Conservation (phyloP, 2,329 filamentous ascomycete species). For the Neoascochyta sp. region DNA sequence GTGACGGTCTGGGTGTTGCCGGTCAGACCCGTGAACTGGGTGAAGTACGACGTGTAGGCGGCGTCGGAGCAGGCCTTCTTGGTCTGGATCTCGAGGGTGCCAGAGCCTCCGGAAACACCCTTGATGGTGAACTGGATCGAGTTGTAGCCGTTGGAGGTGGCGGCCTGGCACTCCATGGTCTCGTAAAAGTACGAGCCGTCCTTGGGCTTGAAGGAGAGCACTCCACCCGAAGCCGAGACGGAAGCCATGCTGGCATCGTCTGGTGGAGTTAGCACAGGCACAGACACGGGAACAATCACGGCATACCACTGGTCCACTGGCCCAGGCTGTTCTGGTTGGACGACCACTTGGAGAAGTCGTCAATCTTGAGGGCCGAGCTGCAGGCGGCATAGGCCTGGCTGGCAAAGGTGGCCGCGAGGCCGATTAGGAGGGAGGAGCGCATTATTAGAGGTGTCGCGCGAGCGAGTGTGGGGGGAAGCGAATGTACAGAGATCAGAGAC, state of each 20-base stretch:
- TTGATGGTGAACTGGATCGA: conserved; percentile 49
- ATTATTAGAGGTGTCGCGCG: conserved; percentile 22
- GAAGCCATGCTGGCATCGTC: conserved; percentile 51
- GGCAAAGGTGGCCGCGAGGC: conserved; percentile 31
- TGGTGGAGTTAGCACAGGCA: conserved; percentile 18
- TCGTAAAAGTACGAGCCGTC: conserved; percentile 54
- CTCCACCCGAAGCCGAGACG: conserved; percentile 42
- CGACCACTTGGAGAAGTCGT: conserved; percentile 39
- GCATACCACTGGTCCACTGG: conserved; percentile 37
- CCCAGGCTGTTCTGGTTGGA: conserved; percentile 36
- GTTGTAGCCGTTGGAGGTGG: conserved; percentile 47
- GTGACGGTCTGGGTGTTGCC: conserved; percentile 51
- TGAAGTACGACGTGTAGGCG: conserved; percentile 45
- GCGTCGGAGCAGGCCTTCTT: conserved; percentile 44
- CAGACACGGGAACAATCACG: too few species aligned
- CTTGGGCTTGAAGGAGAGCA: conserved; percentile 51
- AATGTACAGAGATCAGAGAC: conserved; percentile 39
- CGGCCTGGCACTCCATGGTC: conserved; percentile 48
- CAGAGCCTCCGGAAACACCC: conserved; percentile 42
- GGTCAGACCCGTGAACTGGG: conserved; percentile 47
- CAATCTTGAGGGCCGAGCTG: conserved; percentile 35
- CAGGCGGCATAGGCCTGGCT: conserved; percentile 33
- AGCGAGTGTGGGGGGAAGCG: conserved; percentile 34
- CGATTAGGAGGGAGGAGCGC: conserved; percentile 28
- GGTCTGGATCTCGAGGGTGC: conserved; percentile 49